Base-by-base conservation (phyloP, 768 basidiomycete species). In the Termitomyces sp. region DNA sequence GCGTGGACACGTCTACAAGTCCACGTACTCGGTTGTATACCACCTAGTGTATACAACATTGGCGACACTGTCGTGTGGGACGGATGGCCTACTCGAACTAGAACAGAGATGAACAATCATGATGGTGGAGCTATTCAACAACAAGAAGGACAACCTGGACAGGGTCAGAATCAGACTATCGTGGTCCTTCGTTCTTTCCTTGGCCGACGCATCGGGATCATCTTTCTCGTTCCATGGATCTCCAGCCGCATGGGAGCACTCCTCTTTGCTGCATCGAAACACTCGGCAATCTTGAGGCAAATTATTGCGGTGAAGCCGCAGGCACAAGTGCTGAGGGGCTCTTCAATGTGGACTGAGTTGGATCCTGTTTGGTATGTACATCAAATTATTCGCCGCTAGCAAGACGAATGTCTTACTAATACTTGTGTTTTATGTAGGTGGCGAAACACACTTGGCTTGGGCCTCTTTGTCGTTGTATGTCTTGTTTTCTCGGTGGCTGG, bases 361-460 rank as follows among this genome's bases (percentile, higher is more conserved):
- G 90, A 91, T 71, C 90, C 90, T 16, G 86, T 91, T 20, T 92
- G 90, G 90, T 87, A 58, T 4, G 73, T 66, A 56, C 39, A 24
- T 46, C 13, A 9, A 35, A 57, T 15, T 9, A 44, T 58, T 42
- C 11, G 4, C 13, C 28, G 28, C 7, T 13, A 51, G 33, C 8
- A 20, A 12, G 6, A 22, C 35, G 1, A 2, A 16, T 36, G 12
- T 22, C 2, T 53, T 5, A 20, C 16, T 28, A 4, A 28, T 28
- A 28, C 28, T 28, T 5, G 20, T 42, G 57, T 36, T 24, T n/a
- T 39, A 18, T 57, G n/a, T 7, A 80, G 79, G 79, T 82, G 89
- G 89, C 77, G 90, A 53, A 91, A 91, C 68, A 74, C 83, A 6
- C 66, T 91, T 52, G 90, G 89, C 0, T 75, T 90, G 1, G 88